Evolutionary conservation across 2,329 filamentous ascomycete genomes (phyloP).

Genomic region (Hymenoscyphus scutula): DNA sequence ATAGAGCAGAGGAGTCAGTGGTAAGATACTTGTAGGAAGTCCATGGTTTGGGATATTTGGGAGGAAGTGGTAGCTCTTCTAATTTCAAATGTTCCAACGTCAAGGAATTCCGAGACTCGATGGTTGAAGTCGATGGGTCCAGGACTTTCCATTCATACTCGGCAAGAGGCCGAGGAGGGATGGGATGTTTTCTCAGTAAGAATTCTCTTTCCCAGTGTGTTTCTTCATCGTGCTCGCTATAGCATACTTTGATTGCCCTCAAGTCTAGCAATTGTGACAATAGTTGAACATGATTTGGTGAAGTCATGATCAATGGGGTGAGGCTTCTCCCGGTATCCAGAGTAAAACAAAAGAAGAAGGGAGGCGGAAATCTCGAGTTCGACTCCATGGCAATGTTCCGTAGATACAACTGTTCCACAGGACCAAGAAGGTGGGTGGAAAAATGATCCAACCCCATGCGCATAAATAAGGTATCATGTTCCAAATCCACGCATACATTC

Average conservation of each 20-base stretch:
- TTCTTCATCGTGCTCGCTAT: background rate
- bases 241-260: background rate
- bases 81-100: constrained; percentile 1
- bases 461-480: constrained; percentile 13
- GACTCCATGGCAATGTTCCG: background rate
- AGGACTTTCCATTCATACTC: constrained; percentile 1
- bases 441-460: background rate
- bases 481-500: constrained; percentile 16
- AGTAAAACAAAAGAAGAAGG: constrained; percentile 1
- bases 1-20: background rate
- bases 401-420: background rate
- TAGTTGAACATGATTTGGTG: background rate
- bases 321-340: background rate
- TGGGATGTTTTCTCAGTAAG: background rate
- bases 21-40: background rate
- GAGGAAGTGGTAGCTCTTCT: constrained; percentile 1
- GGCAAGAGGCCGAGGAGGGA: background rate
- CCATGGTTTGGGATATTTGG: background rate
- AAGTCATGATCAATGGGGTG: background rate
- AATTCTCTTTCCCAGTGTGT: constrained; percentile 4
- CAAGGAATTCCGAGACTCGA: background rate
- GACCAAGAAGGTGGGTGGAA: background rate
- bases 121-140: background rate
- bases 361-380: background rate
- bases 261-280: background rate